Evolutionary conservation across 2,329 filamentous ascomycete species (phyloP), one percentile per base, ranked within the genome.

Genomic region (Aulographum hederae): DNA sequence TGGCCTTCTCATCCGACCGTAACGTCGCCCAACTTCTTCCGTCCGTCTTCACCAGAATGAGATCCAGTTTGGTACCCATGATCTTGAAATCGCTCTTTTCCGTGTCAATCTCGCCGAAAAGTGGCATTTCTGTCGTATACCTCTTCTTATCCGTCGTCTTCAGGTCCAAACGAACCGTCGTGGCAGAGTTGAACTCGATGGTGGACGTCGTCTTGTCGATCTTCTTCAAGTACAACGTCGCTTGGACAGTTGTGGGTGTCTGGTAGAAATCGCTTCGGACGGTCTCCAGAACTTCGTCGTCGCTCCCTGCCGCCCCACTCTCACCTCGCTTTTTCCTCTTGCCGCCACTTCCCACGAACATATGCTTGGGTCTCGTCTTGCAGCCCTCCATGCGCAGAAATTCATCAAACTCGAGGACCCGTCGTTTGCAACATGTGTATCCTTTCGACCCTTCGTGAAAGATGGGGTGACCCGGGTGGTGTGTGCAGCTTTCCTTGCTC

Each of bases 381-480:
- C 89, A 98, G 1, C 89, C 89, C 44, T 79, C 73, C 37, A 98
- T 86, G 56, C 80, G 89, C 74, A 98, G 74, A 57, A 98, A 98
- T 54, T 95, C 78, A 52, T 98, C 85, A 54, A 98, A 98, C 50
- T 98, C 89, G 36, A 98, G 60, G 35, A 98, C 89, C 23, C 84
- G 69, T 45, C 82, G 67, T 68, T 95, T 95, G 60, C 89, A 98
- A 63, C 89, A 98, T 37, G 74, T 84, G 66, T 89, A 98, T 1
- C 89, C 89, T 61, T 98, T 98, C 58, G 81, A 92, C 21, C 89
- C 89, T 60, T 98, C 89, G 53, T 98, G 89, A 59, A 98, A 98
- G 42, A 98, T 76, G 16, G 89, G 81, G 15, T 68, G 71, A 4
- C 89, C 89, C 0, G 89, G 85, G 55, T 98, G 89, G 48, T 92